These are phyloP conservation scores for Candida tetrigidarum DNA, from an alignment of 1,139 yeast genomes.

Conservation along the genomic window DNA sequence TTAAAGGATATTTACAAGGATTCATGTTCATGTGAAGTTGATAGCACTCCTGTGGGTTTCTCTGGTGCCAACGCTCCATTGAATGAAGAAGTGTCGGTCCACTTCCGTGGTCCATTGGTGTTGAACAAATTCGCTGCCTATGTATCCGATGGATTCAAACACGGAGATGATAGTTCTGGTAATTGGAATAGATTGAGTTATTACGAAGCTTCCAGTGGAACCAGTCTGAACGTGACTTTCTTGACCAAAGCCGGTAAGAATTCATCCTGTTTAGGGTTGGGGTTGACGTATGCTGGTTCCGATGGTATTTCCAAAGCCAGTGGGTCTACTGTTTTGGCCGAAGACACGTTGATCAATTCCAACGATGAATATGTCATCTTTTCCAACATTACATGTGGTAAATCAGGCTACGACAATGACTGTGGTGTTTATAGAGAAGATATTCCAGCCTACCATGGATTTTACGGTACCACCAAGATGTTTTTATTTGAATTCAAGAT, in stretches of 20 bases:
- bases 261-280: slow-evolving; percentile 81
- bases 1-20: slow-evolving; percentile 54
- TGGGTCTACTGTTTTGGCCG: slow-evolving; percentile 61
- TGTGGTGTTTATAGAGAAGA: slow-evolving; percentile 90
- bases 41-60: slow-evolving; percentile 54
- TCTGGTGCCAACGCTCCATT: slow-evolving; percentile 82
- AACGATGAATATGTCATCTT: slow-evolving; percentile 80
- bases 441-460: slow-evolving; percentile 94
- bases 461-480: slow-evolving; percentile 76
- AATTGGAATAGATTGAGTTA: slow-evolving; percentile 77
- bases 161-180: slow-evolving; percentile 38
- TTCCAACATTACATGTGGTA: slow-evolving; percentile 65
- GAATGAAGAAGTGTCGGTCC: slow-evolving; percentile 88
- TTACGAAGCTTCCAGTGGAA: slow-evolving; percentile 52
- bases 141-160: slow-evolving; percentile 44
- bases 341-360: slow-evolving; percentile 63
- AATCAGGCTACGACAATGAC: slow-evolving; percentile 50
- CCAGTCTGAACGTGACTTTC: slow-evolving; percentile 71
- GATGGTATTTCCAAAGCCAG: slow-evolving; percentile 75
- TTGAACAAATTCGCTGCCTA: slow-evolving; percentile 74
- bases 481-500: slow-evolving; percentile 88
- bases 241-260: slow-evolving; percentile 82
- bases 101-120: slow-evolving; percentile 90
- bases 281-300: slow-evolving; percentile 76
- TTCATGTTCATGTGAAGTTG: slow-evolving; percentile 64